A percentile compares a stretch with the other conserved stretches of the same genome.
Evolutionary conservation across 2,329 filamentous ascomycete genomes (phyloP).

Genomic region (Alternaria conjuncta): DNA sequence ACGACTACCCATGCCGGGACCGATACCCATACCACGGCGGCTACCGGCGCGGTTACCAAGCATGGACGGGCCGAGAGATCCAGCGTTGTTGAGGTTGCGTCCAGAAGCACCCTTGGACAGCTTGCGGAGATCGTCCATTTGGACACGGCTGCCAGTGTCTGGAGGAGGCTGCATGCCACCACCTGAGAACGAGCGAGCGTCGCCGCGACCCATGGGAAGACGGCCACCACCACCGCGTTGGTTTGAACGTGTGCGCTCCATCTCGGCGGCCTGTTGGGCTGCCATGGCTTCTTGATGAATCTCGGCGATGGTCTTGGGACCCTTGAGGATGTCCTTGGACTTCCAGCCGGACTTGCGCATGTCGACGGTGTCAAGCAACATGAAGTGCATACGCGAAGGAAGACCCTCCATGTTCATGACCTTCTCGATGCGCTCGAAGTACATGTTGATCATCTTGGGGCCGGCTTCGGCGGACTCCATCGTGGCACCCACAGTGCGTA

Average conservation of each 20-base stretch:
- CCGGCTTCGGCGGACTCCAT: conserved; percentile 83
- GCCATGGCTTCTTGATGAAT: conserved; percentile 83
- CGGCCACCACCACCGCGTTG: conserved; percentile 73
- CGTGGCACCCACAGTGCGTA: conserved; percentile 88
- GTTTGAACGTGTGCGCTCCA: conserved; percentile 63
- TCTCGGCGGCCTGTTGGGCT: conserved; percentile 81
- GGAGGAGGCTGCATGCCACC: conserved; percentile 73
- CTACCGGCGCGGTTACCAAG: conserved; percentile 91
- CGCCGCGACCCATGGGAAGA: conserved; percentile 78
- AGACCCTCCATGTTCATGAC: conserved; percentile 79
- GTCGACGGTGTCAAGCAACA: conserved; percentile 94
- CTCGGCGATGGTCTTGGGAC: conserved; percentile 94
- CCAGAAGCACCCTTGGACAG: conserved; percentile 67
- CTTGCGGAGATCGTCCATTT: conserved; percentile 88
- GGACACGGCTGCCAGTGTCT: conserved; percentile 79
- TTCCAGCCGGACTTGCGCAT: conserved; percentile 78
- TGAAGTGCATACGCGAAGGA: conserved; percentile 88
- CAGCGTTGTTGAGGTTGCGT: conserved; percentile 63
- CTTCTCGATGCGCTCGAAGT: conserved; percentile 86
- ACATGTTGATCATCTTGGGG: conserved; percentile 84
- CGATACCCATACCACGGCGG: conserved; percentile 75
- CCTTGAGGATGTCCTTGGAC: conserved; percentile 90
- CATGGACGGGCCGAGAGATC: conserved; percentile 78
- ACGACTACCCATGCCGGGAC: conserved; percentile 71
- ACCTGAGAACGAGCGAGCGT: conserved; percentile 82